These are phyloP conservation scores for Aspergillus phoenicis DNA, from an alignment of 2,329 filamentous ascomycete species.

Conservation along the genomic window DNA sequence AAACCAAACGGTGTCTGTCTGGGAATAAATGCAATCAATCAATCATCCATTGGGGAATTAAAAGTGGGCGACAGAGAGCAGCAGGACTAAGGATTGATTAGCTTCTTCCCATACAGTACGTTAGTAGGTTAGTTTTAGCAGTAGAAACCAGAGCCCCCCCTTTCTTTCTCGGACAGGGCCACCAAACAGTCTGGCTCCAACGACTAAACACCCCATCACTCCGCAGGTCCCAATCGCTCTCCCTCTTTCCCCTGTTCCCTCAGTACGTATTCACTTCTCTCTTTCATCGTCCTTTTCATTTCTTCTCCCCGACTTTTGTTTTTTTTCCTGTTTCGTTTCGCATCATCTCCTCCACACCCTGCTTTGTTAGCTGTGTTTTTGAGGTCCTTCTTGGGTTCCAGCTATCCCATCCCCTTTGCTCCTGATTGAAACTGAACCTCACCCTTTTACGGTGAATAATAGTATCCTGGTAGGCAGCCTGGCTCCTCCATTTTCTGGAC, in stretches of 20 bases:
- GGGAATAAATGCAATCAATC: too few species aligned
- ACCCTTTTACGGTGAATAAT: slow-evolving; percentile 3
- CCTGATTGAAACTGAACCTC: not conserved
- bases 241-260: slow-evolving; percentile 21
- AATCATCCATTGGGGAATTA: not conserved
- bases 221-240: slow-evolving; percentile 27
- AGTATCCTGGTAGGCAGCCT: not conserved
- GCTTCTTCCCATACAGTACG: too few species aligned
- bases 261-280: slow-evolving; percentile 26
- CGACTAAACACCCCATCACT: slow-evolving; percentile 24
- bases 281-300: slow-evolving; percentile 27
- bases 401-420: not conserved
- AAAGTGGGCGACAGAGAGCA: not conserved
- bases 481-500: not conserved
- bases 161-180: slow-evolving; percentile 36
- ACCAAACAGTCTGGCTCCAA: slow-evolving; percentile 19
- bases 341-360: not conserved
- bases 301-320: slow-evolving; percentile 7
- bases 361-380: not conserved
- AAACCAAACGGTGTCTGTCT: too few species aligned
- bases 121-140: too few species aligned
- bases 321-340: not conserved
- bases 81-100: slow-evolving; percentile 14
- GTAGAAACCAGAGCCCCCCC: slow-evolving; percentile 26
- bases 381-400: not conserved